Evolutionary conservation across 306 rosid species (phyloP).

Genomic region (Gleditsia sinensis): DNA sequence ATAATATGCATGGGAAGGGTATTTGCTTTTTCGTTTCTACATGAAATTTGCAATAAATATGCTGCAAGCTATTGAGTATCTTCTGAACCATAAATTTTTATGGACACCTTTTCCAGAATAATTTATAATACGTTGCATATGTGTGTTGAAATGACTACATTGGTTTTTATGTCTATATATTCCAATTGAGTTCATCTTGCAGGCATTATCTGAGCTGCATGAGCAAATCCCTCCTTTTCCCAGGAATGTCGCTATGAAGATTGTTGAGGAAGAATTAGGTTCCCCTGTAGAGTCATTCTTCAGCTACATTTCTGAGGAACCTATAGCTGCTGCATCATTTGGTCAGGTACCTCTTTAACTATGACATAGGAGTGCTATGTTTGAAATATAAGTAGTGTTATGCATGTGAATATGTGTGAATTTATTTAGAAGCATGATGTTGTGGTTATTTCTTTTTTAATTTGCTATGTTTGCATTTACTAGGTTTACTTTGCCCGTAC

Average conservation of each 20-base stretch:
- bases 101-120: not conserved
- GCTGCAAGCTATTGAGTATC: constrained; percentile 1
- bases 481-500: constrained; percentile 82
- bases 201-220: constrained; percentile 91
- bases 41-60: constrained; percentile 19
- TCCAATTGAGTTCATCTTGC: constrained; percentile 47
- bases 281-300: constrained; percentile 71
- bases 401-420: constrained; percentile 24
- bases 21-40: constrained; percentile 17
- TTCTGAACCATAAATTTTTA: constrained; percentile 9
- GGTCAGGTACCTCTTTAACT: constrained; percentile 77
- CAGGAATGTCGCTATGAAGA: constrained; percentile 78
- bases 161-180: constrained; percentile 12
- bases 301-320: constrained; percentile 80
- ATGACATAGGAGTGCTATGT: not conserved
- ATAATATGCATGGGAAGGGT: constrained; percentile 4
- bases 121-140: not conserved
- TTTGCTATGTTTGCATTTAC: constrained; percentile 28
- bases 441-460: constrained; percentile 28
- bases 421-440: not conserved
- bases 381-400: constrained; percentile 12
- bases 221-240: constrained; percentile 96
- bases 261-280: constrained; percentile 87
- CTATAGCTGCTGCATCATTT: constrained; percentile 95
- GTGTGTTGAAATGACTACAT: constrained; percentile 31